These are phyloP conservation scores for Linum lewisii DNA, from an alignment of 345 rosid genomes.

Conservation along the genomic window DNA sequence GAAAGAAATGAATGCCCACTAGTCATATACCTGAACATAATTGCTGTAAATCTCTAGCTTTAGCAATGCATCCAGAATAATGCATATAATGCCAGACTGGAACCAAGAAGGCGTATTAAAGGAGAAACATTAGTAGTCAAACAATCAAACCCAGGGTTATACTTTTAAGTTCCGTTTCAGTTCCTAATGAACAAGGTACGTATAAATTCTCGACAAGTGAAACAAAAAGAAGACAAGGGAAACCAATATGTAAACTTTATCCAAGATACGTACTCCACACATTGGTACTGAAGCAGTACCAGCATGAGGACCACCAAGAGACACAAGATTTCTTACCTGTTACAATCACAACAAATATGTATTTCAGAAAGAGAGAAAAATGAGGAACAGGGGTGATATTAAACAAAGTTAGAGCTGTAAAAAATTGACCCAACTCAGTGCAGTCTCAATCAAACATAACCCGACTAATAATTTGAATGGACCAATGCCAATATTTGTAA, in stretches of 20 bases:
- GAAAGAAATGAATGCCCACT: not conserved
- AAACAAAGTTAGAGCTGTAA: too few relatives aligned
- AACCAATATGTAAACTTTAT: too few relatives aligned
- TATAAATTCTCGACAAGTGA: not conserved
- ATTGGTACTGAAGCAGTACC: slow-evolving; percentile 80
- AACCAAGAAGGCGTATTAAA: slow-evolving; percentile 12
- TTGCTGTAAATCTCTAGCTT: slow-evolving; percentile 52
- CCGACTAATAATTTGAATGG: too few relatives aligned
- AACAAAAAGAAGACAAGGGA: not conserved
- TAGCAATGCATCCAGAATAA: slow-evolving; percentile 54
- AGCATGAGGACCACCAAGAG: slow-evolving; percentile 78
- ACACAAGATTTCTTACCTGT: slow-evolving; percentile 75
- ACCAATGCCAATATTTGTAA: too few relatives aligned
- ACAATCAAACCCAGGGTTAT: not conserved
- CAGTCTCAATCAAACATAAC: too few relatives aligned
- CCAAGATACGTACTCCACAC: slow-evolving; percentile 49
- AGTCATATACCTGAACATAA: slow-evolving; percentile 52
- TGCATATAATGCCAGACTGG: slow-evolving; percentile 48
- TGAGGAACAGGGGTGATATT: not conserved
- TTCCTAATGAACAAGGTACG: slow-evolving; percentile 1
- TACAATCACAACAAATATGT: slow-evolving; percentile 2
- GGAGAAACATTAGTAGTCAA: not conserved
- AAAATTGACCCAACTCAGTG: not conserved
- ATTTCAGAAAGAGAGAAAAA: not conserved
- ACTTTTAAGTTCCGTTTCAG: not conserved